Conservation (phyloP, 768 basidiomycete genomes). For the Boletus rubroflammeus region DNA sequence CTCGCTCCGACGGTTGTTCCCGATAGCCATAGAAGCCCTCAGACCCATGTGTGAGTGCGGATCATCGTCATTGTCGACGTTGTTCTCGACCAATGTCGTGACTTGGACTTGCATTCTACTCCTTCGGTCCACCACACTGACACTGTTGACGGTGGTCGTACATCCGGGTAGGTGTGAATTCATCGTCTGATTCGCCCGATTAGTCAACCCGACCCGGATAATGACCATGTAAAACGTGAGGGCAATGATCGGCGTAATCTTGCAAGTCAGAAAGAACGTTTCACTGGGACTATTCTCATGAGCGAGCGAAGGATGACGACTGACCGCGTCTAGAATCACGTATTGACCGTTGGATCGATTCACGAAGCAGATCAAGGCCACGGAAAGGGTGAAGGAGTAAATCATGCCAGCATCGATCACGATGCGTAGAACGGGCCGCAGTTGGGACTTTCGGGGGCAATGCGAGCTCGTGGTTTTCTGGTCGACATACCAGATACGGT, state of each 20-base stretch:
- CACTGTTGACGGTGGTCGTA: too few species aligned
- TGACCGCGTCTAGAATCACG: constrained; percentile 6
- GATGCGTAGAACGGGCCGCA: background rate
- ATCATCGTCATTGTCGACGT: background rate
- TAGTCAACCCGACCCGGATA: constrained; percentile 6
- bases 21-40: background rate
- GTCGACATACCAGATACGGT: background rate
- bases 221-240: constrained; percentile 21
- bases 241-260: constrained; percentile 13
- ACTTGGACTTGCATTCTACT: background rate
- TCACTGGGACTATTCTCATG: background rate
- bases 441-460: background rate
- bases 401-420: constrained; percentile 6
- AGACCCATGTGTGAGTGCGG: background rate
- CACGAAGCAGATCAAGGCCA: background rate
- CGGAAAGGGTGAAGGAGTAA: background rate
- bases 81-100: background rate
- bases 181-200: too few species aligned
- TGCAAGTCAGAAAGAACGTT: background rate
- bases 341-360: constrained; percentile 2
- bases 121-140: background rate
- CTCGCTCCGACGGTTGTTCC: constrained; percentile 11
- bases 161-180: too few species aligned
- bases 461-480: too few species aligned
- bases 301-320: background rate